Conservation (phyloP, 768 basidiomycete species). For the Tephrocybe sp. region DNA sequence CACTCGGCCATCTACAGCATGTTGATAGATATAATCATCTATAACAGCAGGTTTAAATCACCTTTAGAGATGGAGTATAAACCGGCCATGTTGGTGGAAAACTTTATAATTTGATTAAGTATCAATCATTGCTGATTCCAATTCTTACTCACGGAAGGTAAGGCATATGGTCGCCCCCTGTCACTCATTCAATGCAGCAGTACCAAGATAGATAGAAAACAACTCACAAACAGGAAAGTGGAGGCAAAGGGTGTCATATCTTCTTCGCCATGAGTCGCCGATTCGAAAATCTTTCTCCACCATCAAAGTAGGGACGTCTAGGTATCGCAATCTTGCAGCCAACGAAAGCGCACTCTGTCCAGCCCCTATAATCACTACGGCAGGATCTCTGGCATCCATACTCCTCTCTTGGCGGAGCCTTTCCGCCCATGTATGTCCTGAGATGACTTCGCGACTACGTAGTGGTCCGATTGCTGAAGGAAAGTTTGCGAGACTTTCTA, state of each 20-base stretch:
- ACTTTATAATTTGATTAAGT: conserved; percentile 26
- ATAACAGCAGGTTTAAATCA: conserved; percentile 12
- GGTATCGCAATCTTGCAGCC: conserved; percentile 54
- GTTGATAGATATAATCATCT: no score
- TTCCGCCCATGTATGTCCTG: conserved; percentile 35
- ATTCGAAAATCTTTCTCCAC: conserved; percentile 59
- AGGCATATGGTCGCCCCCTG: no score
- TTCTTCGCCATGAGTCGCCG: conserved; percentile 63
- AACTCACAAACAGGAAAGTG: conserved; percentile 61
- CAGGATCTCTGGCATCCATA: conserved; percentile 33
- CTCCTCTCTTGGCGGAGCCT: conserved; percentile 36
- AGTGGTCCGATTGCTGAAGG: conserved; percentile 24
- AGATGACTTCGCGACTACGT: conserved; percentile 30
- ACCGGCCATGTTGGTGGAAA: conserved; percentile 62
- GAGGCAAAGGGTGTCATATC: conserved; percentile 66
- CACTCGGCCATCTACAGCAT: conserved; percentile 10
- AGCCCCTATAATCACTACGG: conserved; percentile 61
- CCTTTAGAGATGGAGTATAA: conserved; percentile 53
- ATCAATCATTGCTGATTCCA: no score
- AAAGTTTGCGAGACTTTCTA: conserved; percentile 26
- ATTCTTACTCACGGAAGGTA: no score
- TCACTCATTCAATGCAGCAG: no score
- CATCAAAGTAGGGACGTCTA: conserved; percentile 49
- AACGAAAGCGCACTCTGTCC: conserved; percentile 67
- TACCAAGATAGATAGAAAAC: not conserved